Conservation (phyloP, 176 grass and related monocot species). For the Oryza longistaminata region DNA sequence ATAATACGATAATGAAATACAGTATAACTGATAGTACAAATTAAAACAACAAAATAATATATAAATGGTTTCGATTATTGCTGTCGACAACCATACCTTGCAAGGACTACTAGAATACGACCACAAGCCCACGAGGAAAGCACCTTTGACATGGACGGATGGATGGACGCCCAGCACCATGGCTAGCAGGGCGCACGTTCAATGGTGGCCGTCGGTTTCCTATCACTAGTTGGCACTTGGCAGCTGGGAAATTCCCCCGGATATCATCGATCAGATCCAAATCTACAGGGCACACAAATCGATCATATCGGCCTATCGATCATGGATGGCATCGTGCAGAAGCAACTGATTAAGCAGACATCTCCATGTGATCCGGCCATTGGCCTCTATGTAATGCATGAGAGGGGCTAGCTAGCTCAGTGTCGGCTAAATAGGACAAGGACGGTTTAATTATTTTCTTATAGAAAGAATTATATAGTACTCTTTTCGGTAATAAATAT, state of each 20-base stretch:
- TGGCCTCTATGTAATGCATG: neutral
- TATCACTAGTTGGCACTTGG: neutral
- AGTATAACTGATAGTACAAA: neutral
- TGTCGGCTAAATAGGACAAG: neutral
- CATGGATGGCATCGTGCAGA: neutral
- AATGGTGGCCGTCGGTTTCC: neutral
- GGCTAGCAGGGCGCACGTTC: neutral
- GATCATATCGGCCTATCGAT: neutral
- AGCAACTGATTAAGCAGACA: neutral
- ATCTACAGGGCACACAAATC: neutral
- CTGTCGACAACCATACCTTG: neutral
- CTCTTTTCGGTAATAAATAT: too few species aligned
- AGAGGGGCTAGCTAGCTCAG: neutral
- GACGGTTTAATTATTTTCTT: neutral
- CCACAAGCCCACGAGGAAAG: neutral
- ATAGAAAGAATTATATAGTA: too few species aligned
- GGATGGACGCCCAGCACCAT: neutral
- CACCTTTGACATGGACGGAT: neutral
- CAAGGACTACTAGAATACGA: too few species aligned
- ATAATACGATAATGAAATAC: too few species aligned
- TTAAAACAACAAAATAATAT: neutral
- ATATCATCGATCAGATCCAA: neutral
- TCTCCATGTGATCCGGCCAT: neutral
- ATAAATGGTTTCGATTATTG: neutral
- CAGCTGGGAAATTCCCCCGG: neutral